These are phyloP conservation scores for Datura wrightii DNA, from an alignment of 257 asterid species.

Conservation along the genomic window DNA sequence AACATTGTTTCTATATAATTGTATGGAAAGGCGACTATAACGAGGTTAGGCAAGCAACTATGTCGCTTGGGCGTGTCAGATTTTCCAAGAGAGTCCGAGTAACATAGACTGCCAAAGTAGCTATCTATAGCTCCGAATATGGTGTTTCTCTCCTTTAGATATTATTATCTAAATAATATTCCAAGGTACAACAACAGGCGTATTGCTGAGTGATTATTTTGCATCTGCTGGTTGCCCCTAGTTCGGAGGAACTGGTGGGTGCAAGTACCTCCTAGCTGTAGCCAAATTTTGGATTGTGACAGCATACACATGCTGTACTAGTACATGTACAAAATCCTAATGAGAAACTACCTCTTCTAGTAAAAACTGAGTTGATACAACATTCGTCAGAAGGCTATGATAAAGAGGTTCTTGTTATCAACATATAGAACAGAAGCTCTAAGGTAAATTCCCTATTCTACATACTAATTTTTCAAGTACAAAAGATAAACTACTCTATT, in stretches of 20 bases:
- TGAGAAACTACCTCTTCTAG: background rate
- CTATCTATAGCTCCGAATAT: too few species aligned
- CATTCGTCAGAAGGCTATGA: background rate
- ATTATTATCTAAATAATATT: too few species aligned
- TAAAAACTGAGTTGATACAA: background rate
- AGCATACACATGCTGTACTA: background rate
- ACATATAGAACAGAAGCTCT: background rate
- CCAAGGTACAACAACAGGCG: too few species aligned
- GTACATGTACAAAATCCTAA: background rate
- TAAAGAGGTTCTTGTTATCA: background rate
- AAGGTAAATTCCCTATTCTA: background rate
- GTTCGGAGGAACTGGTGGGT: too few species aligned
- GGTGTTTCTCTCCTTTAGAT: too few species aligned
- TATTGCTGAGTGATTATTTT: too few species aligned
- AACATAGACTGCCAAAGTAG: too few species aligned
- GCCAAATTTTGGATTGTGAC: background rate
- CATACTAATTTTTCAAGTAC: constrained; percentile 6
- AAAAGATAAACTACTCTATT: constrained; percentile 37
- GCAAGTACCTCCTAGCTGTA: too few species aligned
- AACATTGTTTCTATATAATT: background rate
- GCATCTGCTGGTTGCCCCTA: too few species aligned
- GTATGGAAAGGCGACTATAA: background rate
- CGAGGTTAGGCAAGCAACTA: background rate
- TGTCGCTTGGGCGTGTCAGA: too few species aligned
- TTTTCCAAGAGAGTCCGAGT: too few species aligned